These are phyloP conservation scores for Boletus sp. DNA, from an alignment of 768 basidiomycete genomes.

Conservation along the genomic window DNA sequence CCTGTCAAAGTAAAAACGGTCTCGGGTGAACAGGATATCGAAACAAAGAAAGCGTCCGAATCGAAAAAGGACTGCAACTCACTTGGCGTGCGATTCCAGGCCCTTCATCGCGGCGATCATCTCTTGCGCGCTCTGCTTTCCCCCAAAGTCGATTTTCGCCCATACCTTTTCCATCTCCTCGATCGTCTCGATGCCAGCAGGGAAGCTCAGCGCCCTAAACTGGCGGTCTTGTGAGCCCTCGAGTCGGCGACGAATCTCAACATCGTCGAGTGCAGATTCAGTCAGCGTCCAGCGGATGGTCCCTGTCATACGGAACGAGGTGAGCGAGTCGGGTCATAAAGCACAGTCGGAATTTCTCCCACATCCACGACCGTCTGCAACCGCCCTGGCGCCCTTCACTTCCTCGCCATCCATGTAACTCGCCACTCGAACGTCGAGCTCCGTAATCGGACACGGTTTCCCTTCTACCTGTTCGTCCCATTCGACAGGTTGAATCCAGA, in stretches of 20 bases:
- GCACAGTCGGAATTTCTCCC: background rate
- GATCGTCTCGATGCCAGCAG: constrained; percentile 41
- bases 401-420: constrained; percentile 45
- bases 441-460: constrained; percentile 45
- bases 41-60: background rate
- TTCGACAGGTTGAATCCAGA: constrained; percentile 66
- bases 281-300: constrained; percentile 56
- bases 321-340: background rate
- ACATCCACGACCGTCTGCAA: constrained; percentile 21
- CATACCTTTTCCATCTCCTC: constrained; percentile 32
- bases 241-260: constrained; percentile 38
- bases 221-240: constrained; percentile 40
- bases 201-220: constrained; percentile 46
- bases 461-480: constrained; percentile 40
- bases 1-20: background rate
- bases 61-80: background rate
- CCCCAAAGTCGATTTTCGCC: constrained; percentile 32
- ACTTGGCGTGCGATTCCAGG: constrained; percentile 2
- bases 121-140: constrained; percentile 3
- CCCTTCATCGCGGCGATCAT: constrained; percentile 1
- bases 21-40: background rate
- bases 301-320: constrained; percentile 44
- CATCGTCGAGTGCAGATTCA: constrained; percentile 33
- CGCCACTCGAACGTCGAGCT: constrained; percentile 51
- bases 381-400: constrained; percentile 39